Conservation (phyloP, 73 alveolate genomes). For the Stentor roeselii region DNA sequence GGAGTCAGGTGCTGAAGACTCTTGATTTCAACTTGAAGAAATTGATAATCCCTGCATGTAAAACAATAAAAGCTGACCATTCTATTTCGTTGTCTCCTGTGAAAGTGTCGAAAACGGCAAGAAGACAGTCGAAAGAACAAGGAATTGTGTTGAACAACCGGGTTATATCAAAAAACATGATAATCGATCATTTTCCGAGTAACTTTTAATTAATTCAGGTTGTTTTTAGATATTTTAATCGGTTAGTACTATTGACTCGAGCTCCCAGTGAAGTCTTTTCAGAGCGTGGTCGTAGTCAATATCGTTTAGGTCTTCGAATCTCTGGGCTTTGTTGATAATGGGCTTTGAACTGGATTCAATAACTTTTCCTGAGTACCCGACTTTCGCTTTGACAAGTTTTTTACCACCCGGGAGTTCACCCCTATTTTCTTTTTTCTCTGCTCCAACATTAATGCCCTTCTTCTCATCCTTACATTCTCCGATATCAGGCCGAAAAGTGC, state of each 20-base stretch:
- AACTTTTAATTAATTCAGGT: slow-evolving; percentile 72
- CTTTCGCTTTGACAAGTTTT: too few species aligned
- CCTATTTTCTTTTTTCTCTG: not conserved
- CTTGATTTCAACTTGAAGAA: not conserved
- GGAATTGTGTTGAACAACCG: not conserved
- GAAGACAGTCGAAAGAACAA: not conserved
- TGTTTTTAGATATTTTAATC: slow-evolving; percentile 44
- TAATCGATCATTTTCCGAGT: slow-evolving; percentile 38
- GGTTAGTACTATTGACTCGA: not conserved
- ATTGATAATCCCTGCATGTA: not conserved
- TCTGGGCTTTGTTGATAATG: too few species aligned
- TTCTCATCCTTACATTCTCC: not conserved
- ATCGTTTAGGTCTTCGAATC: not conserved
- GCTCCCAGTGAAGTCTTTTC: not conserved
- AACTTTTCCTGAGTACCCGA: not conserved
- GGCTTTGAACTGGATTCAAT: not conserved
- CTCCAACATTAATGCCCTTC: not conserved
- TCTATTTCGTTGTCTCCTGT: not conserved
- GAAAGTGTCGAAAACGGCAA: not conserved
- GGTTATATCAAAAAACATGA: not conserved
- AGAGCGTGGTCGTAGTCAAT: not conserved
- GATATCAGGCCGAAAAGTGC: not conserved
- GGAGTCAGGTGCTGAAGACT: not conserved
- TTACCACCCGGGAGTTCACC: not conserved
- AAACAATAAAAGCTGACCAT: not conserved